Evolutionary conservation across 225 moss, liverwort and hornwort genomes (phyloP).

Genomic region (Sphagnum tenellum): DNA sequence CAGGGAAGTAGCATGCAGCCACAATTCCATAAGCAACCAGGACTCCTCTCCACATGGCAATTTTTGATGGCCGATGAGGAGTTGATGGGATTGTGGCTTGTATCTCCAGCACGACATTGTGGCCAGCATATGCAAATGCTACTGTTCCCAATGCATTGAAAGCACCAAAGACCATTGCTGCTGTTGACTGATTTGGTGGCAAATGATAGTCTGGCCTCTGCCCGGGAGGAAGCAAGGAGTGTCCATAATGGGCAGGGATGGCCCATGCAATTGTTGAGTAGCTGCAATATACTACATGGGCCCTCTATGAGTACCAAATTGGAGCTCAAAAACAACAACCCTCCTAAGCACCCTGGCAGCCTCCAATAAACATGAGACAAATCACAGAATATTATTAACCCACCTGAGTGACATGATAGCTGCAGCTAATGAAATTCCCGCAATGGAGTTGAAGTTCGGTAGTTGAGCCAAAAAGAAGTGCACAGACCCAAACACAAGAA

Average conservation of each 20-base stretch:
- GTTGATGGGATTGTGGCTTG: slow-evolving; percentile 30
- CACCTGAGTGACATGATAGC: slow-evolving; percentile 30
- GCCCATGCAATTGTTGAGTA: slow-evolving; percentile 31
- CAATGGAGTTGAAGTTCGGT: slow-evolving; percentile 23
- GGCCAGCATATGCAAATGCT: slow-evolving; percentile 30
- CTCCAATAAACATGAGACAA: background rate
- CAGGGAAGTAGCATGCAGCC: slow-evolving; percentile 23
- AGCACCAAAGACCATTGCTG: slow-evolving; percentile 9
- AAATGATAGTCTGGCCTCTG: background rate
- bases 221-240: background rate
- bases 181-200: background rate
- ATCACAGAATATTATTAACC: background rate
- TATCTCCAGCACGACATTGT: slow-evolving; percentile 34
- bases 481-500: slow-evolving; percentile 17
- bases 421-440: slow-evolving; percentile 18
- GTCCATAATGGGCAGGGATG: slow-evolving; percentile 1
- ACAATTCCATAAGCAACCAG: slow-evolving; percentile 15
- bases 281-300: slow-evolving; percentile 1
- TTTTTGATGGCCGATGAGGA: slow-evolving; percentile 10
- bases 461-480: slow-evolving; percentile 25
- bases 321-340: background rate
- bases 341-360: no score
- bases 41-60: slow-evolving; percentile 25
- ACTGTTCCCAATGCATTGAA: slow-evolving; percentile 15
- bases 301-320: background rate